Conservation (phyloP, 768 basidiomycete species). For the Naematelia aurantialba region DNA sequence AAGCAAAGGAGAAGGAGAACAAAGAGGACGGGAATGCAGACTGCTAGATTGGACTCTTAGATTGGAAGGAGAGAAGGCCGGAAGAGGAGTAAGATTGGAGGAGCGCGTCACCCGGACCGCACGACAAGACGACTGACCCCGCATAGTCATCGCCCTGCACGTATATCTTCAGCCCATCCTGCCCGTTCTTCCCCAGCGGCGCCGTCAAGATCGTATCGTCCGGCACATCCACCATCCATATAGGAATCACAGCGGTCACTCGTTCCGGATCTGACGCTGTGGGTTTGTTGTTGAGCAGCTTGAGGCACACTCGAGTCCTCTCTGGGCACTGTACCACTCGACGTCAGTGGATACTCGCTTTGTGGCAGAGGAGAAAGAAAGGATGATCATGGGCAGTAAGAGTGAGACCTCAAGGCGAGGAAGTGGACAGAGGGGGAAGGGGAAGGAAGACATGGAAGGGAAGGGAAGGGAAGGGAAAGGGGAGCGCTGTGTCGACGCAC, state of each 20-base stretch:
- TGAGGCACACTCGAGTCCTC: constrained; percentile 44
- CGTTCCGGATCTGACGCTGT: constrained; percentile 34
- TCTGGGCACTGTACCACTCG: constrained; percentile 40
- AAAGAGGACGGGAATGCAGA: too few species aligned
- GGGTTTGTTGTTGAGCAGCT: constrained; percentile 44
- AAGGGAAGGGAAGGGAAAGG: not conserved
- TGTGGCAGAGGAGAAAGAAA: not conserved
- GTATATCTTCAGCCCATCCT: constrained; percentile 40
- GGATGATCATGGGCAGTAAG: not conserved
- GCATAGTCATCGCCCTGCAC: constrained; percentile 47
- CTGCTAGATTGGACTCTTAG: too few species aligned
- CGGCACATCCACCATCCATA: constrained; percentile 35
- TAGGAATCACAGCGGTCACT: constrained; percentile 47
- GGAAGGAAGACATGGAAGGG: not conserved
- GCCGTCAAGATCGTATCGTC: constrained; percentile 29
- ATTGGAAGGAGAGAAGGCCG: too few species aligned
- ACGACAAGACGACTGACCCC: constrained; percentile 48
- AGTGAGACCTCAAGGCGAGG: not conserved
- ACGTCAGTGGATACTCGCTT: not conserved
- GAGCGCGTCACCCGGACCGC: too few species aligned
- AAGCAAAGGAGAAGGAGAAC: too few species aligned
- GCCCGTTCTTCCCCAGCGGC: constrained; percentile 29
- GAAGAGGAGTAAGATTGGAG: not conserved
- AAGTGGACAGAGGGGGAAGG: not conserved
- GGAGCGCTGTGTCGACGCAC: constrained; percentile 32